Conservation (phyloP, 495 filamentous ascomycete genomes). For the Tricharina praecox region DNA sequence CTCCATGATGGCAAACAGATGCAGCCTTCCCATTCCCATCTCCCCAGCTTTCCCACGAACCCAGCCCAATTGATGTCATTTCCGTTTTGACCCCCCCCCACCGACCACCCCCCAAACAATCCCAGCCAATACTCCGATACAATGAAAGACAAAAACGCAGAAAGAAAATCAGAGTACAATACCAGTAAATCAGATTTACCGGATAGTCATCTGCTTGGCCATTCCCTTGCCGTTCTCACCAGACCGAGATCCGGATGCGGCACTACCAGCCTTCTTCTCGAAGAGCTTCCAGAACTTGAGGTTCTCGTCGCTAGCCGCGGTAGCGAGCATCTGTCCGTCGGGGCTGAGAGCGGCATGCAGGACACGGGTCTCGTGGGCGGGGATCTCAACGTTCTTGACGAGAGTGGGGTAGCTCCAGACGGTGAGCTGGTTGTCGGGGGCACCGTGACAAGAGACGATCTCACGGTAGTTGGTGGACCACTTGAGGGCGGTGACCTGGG, state of each 20-base stretch:
- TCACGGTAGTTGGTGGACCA: slow-evolving; percentile 96
- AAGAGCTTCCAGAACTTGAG: slow-evolving; percentile 99
- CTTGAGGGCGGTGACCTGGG: slow-evolving; percentile 83
- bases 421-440: slow-evolving; percentile 95
- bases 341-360: slow-evolving; percentile 89
- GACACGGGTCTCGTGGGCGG: slow-evolving; percentile 93
- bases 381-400: slow-evolving; percentile 94
- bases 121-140: too few species aligned
- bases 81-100: too few species aligned
- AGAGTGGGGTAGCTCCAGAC: slow-evolving; percentile 98
- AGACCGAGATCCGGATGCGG: slow-evolving; percentile 35
- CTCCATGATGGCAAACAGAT: too few species aligned
- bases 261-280: slow-evolving; percentile 78
- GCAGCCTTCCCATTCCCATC: too few species aligned
- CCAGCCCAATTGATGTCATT: too few species aligned
- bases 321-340: slow-evolving; percentile 93
- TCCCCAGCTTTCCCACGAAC: too few species aligned
- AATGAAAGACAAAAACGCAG: too few species aligned
- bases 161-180: too few species aligned
- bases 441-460: slow-evolving; percentile 89
- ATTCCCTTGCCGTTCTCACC: slow-evolving; percentile 49
- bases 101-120: too few species aligned
- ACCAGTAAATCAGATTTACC: too few species aligned
- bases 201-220: slow-evolving; percentile 94
- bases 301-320: slow-evolving; percentile 69